Conservation (phyloP, 208 protist species). For the Leishmania lainsoni region DNA sequence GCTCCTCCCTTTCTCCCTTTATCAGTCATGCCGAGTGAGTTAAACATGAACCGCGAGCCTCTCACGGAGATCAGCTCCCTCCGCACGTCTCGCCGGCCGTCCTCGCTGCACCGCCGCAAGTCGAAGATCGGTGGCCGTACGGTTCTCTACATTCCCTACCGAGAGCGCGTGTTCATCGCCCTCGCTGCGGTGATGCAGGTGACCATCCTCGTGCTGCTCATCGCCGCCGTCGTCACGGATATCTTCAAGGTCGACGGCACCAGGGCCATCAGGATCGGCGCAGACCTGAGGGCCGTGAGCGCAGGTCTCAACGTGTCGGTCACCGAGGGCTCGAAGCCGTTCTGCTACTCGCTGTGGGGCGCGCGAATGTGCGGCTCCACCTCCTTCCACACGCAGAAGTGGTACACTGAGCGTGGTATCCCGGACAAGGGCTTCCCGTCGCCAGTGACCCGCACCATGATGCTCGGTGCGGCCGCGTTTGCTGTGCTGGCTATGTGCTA, state of each 20-base stretch:
- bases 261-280: slow-evolving; percentile 16
- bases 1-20: not conserved
- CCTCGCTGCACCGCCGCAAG: slow-evolving; percentile 30
- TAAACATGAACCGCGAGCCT: slow-evolving; percentile 8
- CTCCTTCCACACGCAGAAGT: slow-evolving; percentile 15
- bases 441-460: slow-evolving; percentile 18
- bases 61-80: slow-evolving; percentile 19
- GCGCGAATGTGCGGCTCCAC: slow-evolving; percentile 18
- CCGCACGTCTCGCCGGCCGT: slow-evolving; percentile 23
- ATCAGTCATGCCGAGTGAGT: not conserved
- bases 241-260: slow-evolving; percentile 27
- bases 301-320: slow-evolving; percentile 14
- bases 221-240: slow-evolving; percentile 21
- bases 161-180: slow-evolving; percentile 24
- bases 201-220: slow-evolving; percentile 23
- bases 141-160: slow-evolving; percentile 24
- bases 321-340: slow-evolving; percentile 23
- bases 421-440: slow-evolving; percentile 21
- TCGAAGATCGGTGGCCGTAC: slow-evolving; percentile 22
- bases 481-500: slow-evolving; percentile 23
- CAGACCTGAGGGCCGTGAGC: slow-evolving; percentile 15
- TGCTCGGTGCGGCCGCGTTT: slow-evolving; percentile 27
- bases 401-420: slow-evolving; percentile 15
- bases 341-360: slow-evolving; percentile 35
- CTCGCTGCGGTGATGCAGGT: slow-evolving; percentile 17